phyloP scores from a whole-genome alignment of 495 filamentous ascomycete species.

The Penicillium malachiteum region DNA sequence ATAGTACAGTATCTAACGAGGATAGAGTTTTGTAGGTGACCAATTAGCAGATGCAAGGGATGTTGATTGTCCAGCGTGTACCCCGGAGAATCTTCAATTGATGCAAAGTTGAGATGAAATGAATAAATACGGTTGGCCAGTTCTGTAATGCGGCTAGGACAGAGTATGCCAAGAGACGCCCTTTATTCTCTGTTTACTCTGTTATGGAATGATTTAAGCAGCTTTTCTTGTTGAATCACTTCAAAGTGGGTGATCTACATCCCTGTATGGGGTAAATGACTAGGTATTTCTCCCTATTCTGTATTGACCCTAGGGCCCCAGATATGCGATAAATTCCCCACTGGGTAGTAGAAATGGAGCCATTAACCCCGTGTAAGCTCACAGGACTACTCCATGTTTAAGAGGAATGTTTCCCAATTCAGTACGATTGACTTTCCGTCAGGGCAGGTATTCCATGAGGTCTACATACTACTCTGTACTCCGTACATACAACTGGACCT shows the following conservation, averaged over 20 bases:
- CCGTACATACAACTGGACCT: not conserved
- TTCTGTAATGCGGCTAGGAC: not conserved
- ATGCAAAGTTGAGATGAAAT: not conserved
- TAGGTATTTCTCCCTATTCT: not conserved
- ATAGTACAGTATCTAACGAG: constrained; percentile 10
- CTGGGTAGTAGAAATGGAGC: too few relatives aligned
- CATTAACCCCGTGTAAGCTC: constrained; percentile 4
- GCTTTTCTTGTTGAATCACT: too few relatives aligned
- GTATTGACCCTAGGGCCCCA: not conserved
- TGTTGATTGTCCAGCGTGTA: not conserved
- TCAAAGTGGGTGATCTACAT: not conserved
- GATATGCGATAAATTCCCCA: constrained; percentile 9
- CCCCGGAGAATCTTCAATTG: not conserved
- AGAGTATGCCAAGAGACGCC: not conserved
- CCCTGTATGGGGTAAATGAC: not conserved
- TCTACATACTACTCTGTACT: too few relatives aligned
- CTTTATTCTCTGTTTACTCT: not conserved
- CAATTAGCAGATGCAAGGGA: constrained; percentile 15
- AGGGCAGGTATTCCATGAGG: not conserved
- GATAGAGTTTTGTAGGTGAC: constrained; percentile 12
- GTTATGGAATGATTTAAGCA: too few relatives aligned
- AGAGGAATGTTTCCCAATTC: constrained; percentile 5
- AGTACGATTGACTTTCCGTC: constrained; percentile 1
- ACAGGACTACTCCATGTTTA: constrained; percentile 5
- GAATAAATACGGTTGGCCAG: not conserved